Conservation (phyloP, 768 basidiomycete species). For the Rhizopogon roseolus region DNA sequence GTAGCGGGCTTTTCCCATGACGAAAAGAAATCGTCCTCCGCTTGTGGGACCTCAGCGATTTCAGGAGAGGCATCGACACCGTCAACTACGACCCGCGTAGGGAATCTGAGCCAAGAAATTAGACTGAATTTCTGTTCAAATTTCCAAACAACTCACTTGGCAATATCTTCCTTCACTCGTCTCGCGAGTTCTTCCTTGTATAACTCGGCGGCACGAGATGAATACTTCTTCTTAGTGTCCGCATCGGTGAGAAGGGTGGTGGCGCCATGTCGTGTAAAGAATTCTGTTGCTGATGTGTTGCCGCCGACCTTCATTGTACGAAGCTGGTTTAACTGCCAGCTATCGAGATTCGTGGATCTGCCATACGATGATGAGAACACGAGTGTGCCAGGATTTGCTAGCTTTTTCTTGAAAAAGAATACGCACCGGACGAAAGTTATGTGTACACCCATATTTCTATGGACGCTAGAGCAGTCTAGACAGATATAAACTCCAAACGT, state of each 20-base stretch:
- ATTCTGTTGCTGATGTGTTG: slow-evolving; percentile 81
- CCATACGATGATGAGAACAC: slow-evolving; percentile 12
- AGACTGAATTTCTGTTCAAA: not conserved
- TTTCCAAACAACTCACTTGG: slow-evolving; percentile 42
- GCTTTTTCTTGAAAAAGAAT: not conserved
- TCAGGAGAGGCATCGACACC: slow-evolving; percentile 53
- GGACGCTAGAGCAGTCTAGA: slow-evolving; percentile 91
- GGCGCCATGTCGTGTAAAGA: slow-evolving; percentile 87
- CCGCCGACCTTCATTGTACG: slow-evolving; percentile 97
- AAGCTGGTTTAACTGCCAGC: slow-evolving; percentile 87
- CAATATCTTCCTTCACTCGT: slow-evolving; percentile 71
- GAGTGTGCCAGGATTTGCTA: not conserved
- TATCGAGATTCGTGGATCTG: slow-evolving; percentile 95
- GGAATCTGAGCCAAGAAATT: slow-evolving; percentile 48
- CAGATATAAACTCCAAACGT: slow-evolving; percentile 98
- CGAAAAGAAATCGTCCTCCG: slow-evolving; percentile 93
- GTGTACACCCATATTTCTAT: slow-evolving; percentile 97
- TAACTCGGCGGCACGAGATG: slow-evolving; percentile 73
- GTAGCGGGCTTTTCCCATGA: slow-evolving; percentile 88
- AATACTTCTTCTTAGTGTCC: slow-evolving; percentile 88
- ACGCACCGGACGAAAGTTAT: slow-evolving; percentile 92
- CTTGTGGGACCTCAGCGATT: slow-evolving; percentile 36
- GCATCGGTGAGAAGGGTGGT: slow-evolving; percentile 60
- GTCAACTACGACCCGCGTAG: slow-evolving; percentile 75
- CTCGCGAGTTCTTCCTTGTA: slow-evolving; percentile 90